These are phyloP conservation scores for Trichoderma guizhouense DNA, from an alignment of 2,329 filamentous ascomycete genomes.

Conservation along the genomic window DNA sequence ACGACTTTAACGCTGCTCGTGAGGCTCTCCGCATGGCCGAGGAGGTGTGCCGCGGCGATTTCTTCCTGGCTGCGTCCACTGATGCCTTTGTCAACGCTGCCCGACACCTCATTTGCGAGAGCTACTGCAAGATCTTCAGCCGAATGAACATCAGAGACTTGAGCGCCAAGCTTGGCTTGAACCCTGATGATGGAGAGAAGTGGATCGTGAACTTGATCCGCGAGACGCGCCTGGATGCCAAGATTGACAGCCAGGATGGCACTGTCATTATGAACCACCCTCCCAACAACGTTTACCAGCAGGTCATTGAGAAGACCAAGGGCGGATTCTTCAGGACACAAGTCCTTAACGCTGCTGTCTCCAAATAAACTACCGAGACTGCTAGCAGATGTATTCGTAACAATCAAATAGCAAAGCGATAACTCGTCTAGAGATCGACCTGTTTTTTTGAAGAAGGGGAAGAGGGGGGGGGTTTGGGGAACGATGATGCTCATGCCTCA, in stretches of 20 bases:
- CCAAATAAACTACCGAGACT: conserved; percentile 41
- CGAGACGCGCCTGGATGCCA: conserved; percentile 94
- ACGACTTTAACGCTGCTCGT: conserved; percentile 84
- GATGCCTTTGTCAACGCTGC: conserved; percentile 93
- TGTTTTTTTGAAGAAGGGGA: background rate
- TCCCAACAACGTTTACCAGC: conserved; percentile 96
- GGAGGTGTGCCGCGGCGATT: conserved; percentile 86
- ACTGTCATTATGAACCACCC: conserved; percentile 99
- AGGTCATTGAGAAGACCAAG: conserved; percentile 99
- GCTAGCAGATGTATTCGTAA: conserved; percentile 1
- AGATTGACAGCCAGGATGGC: conserved; percentile 98
- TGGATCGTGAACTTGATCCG: conserved; percentile 99
- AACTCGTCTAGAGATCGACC: background rate
- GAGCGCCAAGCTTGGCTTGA: conserved; percentile 84
- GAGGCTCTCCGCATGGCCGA: conserved; percentile 88
- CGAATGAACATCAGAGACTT: conserved; percentile 98
- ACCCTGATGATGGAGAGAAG: conserved; percentile 95
- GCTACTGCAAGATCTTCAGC: conserved; percentile 99
- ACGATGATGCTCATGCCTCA: background rate
- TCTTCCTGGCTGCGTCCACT: conserved; percentile 83
- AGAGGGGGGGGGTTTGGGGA: background rate
- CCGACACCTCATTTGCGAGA: conserved; percentile 94
- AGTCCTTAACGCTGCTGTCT: conserved; percentile 71
- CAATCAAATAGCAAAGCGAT: conserved; percentile 9
- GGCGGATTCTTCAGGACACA: conserved; percentile 98